Conservation (phyloP, 371 early-diverging fungal genomes). For the Apophysomyces trapeziformis region DNA sequence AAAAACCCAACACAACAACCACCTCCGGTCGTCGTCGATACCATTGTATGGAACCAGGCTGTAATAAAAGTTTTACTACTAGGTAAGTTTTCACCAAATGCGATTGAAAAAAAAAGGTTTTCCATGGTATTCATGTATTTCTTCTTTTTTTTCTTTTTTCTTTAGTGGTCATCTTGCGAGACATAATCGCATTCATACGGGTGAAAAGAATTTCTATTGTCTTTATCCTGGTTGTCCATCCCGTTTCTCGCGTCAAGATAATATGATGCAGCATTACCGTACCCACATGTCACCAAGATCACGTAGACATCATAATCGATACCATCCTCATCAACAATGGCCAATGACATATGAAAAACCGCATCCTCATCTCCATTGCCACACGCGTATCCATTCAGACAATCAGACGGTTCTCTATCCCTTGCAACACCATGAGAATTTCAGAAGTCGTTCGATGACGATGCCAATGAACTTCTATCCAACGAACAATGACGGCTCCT, state of each 20-base stretch:
- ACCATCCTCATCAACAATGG: conserved; percentile 18
- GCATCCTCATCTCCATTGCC: conserved; percentile 20
- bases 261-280: conserved; percentile 90
- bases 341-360: conserved; percentile 18
- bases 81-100: conserved; percentile 38
- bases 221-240: conserved; percentile 78
- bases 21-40: conserved; percentile 44
- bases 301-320: conserved; percentile 38
- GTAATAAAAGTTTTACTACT: conserved; percentile 65
- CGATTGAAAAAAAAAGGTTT: too few relatives aligned
- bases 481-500: not conserved
- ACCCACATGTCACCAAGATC: conserved; percentile 74
- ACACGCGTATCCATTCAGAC: conserved; percentile 23
- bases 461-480: conserved; percentile 1
- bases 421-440: conserved; percentile 4
- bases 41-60: conserved; percentile 53
- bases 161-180: conserved; percentile 83
- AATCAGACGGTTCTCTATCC: conserved; percentile 15
- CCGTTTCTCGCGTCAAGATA: conserved; percentile 85
- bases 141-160: not conserved
- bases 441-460: not conserved
- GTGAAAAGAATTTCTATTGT: conserved; percentile 89
- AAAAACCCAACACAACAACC: not conserved
- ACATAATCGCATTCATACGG: conserved; percentile 89
- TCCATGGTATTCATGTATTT: too few relatives aligned